A percentile compares a stretch with the other conserved stretches of the same genome.
These are phyloP conservation scores for Moringa oleifera DNA, from an alignment of 345 rosid genomes.

Conservation along the genomic window DNA sequence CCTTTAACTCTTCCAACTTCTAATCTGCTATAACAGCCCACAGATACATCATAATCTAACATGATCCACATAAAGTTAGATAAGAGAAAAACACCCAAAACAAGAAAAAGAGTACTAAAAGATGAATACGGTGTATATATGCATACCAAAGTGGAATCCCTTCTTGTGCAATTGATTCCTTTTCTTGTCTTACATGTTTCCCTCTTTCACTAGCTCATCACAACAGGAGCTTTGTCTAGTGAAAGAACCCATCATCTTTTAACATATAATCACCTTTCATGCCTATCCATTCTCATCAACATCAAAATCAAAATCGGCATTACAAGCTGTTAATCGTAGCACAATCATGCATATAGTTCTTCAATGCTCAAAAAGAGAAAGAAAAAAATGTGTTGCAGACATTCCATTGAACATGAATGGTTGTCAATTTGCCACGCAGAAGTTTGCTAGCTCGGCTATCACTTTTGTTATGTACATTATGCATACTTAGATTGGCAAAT, in stretches of 20 bases:
- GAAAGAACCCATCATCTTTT: no score
- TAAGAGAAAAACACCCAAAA: constrained; percentile 5
- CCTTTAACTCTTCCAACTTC: neutral
- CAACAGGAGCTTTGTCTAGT: neutral
- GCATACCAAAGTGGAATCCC: constrained; percentile 25
- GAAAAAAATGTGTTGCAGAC: no score
- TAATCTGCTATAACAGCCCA: constrained; percentile 14
- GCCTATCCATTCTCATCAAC: no score
- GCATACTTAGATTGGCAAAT: neutral
- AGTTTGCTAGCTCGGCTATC: no score
- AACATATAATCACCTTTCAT: no score
- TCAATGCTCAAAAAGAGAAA: no score
- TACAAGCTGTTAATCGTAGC: no score
- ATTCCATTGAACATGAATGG: no score
- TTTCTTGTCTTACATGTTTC: neutral
- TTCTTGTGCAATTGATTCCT: constrained; percentile 21
- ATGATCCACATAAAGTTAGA: constrained; percentile 15
- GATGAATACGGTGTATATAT: constrained; percentile 25
- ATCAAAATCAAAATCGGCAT: no score
- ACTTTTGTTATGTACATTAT: no score
- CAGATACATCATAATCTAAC: constrained; percentile 4
- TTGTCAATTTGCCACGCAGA: no score
- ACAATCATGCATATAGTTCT: no score
- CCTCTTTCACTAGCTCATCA: constrained; percentile 2
- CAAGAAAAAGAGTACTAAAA: constrained; percentile 4